Percentiles rank a stretch among this genome's conserved stretches.
Evolutionary conservation across 1,284 basidiomycete genomes (phyloP).

Genomic region (Apiotrichum gracile): DNA sequence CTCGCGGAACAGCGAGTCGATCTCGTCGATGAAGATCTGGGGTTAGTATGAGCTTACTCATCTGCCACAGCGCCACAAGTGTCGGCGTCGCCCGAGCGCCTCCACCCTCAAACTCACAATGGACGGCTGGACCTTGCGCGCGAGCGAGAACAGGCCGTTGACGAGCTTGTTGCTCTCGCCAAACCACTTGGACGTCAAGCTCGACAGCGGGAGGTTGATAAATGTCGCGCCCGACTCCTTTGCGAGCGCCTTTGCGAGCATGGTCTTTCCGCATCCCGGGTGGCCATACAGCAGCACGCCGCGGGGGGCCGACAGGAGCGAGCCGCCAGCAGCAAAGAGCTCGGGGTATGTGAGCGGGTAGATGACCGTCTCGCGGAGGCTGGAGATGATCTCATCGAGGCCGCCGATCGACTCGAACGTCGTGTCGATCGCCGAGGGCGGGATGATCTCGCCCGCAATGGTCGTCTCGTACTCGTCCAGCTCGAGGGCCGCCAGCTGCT

Average conservation of each 20-base stretch:
- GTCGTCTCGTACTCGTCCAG: slow-evolving; percentile 54
- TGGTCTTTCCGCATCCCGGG: slow-evolving; percentile 89
- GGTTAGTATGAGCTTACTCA: not conserved
- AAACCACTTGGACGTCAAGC: slow-evolving; percentile 83
- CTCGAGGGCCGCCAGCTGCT: slow-evolving; percentile 49
- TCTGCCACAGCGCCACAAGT: not conserved
- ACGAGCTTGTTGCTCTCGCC: slow-evolving; percentile 98
- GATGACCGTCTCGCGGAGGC: slow-evolving; percentile 90
- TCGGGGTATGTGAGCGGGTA: slow-evolving; percentile 90
- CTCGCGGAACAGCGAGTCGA: slow-evolving; percentile 85
- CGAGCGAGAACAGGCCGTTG: slow-evolving; percentile 72
- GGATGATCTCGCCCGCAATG: slow-evolving; percentile 52
- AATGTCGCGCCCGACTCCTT: slow-evolving; percentile 97
- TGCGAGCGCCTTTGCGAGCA: slow-evolving; percentile 90
- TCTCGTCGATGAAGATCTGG: slow-evolving; percentile 72
- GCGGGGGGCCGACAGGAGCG: slow-evolving; percentile 54
- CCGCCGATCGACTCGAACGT: slow-evolving; percentile 67
- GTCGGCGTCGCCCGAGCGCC: no score
- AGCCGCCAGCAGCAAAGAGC: slow-evolving; percentile 71
- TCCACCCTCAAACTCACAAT: slow-evolving; percentile 49
- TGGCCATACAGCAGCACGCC: slow-evolving; percentile 80
- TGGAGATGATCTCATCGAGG: slow-evolving; percentile 83
- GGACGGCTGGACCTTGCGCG: slow-evolving; percentile 64
- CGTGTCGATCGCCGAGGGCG: slow-evolving; percentile 50
- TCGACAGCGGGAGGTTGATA: slow-evolving; percentile 71